Evolutionary conservation across 164 flowering plant species (phyloP).

Genomic region (Aristolochia contorta): DNA sequence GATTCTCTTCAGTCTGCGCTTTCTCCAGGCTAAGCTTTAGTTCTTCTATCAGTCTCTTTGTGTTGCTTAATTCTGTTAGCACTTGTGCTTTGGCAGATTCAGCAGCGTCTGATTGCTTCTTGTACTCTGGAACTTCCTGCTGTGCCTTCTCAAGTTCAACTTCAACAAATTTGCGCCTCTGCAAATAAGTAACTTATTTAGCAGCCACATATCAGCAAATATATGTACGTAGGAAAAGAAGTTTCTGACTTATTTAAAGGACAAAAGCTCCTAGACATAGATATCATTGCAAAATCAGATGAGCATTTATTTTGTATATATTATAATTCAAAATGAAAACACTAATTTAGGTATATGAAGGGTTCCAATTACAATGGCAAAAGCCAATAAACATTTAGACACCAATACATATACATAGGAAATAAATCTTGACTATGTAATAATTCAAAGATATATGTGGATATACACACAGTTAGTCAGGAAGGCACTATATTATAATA

Average conservation of each 20-base stretch:
- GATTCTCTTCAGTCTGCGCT: slow-evolving; percentile 78
- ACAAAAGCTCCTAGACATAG: background rate
- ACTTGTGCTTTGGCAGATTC: slow-evolving; percentile 54
- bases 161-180: slow-evolving; percentile 21
- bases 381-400: too few relatives aligned
- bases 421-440: too few relatives aligned
- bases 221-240: background rate
- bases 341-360: too few relatives aligned
- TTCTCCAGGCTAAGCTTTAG: slow-evolving; percentile 69
- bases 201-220: background rate
- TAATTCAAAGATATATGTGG: too few relatives aligned
- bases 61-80: slow-evolving; percentile 57
- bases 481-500: too few relatives aligned
- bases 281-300: background rate
- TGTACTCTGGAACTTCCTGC: slow-evolving; percentile 61
- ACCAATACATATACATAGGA: too few relatives aligned
- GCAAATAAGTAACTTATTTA: background rate
- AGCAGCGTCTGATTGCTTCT: slow-evolving; percentile 45
- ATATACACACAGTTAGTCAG: too few relatives aligned
- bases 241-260: background rate
- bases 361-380: too few relatives aligned
- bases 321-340: too few relatives aligned
- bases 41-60: slow-evolving; percentile 69
- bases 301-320: too few relatives aligned
- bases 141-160: slow-evolving; percentile 67